A percentile compares a stretch with the other conserved stretches of the same genome.
Conservation (phyloP, 345 rosid genomes). For the Acer saccharum region DNA sequence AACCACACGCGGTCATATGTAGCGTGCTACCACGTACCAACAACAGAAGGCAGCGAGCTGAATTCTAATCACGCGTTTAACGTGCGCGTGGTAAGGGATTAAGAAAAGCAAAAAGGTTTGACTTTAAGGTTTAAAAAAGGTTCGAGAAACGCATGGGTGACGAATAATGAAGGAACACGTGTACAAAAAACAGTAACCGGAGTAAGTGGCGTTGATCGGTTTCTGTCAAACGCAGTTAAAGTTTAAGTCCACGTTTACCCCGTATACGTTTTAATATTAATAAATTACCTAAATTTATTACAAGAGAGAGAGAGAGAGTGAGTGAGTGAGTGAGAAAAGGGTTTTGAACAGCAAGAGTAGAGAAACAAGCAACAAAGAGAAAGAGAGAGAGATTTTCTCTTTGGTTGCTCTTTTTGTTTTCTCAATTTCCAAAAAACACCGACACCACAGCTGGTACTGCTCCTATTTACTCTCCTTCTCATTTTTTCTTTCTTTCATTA, state of each 20-base stretch:
- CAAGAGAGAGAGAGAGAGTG: slow-evolving; percentile 8
- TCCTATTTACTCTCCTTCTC: slow-evolving; percentile 19
- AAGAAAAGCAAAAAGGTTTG: slow-evolving; percentile 26
- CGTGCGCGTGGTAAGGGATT: not conserved
- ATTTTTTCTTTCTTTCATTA: not conserved
- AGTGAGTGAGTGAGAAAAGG: not conserved
- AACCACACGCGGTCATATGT: not conserved
- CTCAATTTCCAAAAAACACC: slow-evolving; percentile 21
- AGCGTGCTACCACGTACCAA: not conserved
- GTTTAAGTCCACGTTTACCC: slow-evolving; percentile 37
- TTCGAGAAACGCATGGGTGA: slow-evolving; percentile 22
- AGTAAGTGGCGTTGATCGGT: slow-evolving; percentile 33
- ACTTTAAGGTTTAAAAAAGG: slow-evolving; percentile 21
- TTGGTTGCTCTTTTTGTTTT: slow-evolving; percentile 5
- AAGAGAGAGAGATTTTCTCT: slow-evolving; percentile 8
- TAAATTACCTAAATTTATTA: slow-evolving; percentile 57
- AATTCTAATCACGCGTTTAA: not conserved
- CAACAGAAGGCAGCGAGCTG: too few species aligned
- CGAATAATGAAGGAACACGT: slow-evolving; percentile 35
- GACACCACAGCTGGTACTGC: slow-evolving; percentile 18
- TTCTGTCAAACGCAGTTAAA: slow-evolving; percentile 28
- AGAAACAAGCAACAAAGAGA: slow-evolving; percentile 24
- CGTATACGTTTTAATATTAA: slow-evolving; percentile 39
- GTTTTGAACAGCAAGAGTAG: slow-evolving; percentile 9
- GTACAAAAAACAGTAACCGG: slow-evolving; percentile 16